A percentile compares a stretch with the other conserved stretches of the same genome.
phyloP scores from a whole-genome alignment of 1,284 basidiomycete genomes.

The Butyriboletus appendiculatus region DNA sequence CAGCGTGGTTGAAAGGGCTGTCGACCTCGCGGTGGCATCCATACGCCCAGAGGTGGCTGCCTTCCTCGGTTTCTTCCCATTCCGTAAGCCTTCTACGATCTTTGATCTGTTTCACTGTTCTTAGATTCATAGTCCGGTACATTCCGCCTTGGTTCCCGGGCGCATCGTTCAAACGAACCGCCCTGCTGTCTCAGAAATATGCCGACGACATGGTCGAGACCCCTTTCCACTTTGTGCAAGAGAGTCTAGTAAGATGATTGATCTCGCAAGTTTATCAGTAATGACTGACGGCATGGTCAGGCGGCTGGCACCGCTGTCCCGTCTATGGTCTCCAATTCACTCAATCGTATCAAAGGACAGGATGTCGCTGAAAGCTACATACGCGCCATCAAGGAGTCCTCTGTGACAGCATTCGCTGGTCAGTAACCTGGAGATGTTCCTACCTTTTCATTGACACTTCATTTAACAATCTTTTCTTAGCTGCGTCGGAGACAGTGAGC shows the following conservation, averaged over 20 bases:
- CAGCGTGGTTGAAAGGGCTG: slow-evolving; percentile 23
- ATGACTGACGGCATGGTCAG: slow-evolving; percentile 11
- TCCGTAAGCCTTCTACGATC: slow-evolving; percentile 16
- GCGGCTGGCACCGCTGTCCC: slow-evolving; percentile 28
- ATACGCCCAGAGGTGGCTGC: slow-evolving; percentile 31
- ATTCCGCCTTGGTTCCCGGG: slow-evolving; percentile 33
- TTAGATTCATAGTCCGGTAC: slow-evolving; percentile 20
- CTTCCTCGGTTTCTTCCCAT: slow-evolving; percentile 30
- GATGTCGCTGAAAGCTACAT: slow-evolving; percentile 10
- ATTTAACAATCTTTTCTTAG: slow-evolving; percentile 8
- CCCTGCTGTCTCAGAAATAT: slow-evolving; percentile 22
- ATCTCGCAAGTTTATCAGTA: background rate
- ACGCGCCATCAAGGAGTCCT: slow-evolving; percentile 30
- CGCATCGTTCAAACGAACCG: slow-evolving; percentile 30
- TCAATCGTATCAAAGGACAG: slow-evolving; percentile 15
- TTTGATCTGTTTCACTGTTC: background rate
- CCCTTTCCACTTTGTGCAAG: slow-evolving; percentile 29
- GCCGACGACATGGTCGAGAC: slow-evolving; percentile 31
- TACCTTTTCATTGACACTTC: slow-evolving; percentile 6
- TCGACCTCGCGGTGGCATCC: slow-evolving; percentile 19
- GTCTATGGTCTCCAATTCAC: slow-evolving; percentile 31
- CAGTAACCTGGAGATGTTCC: background rate
- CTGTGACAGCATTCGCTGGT: slow-evolving; percentile 36
- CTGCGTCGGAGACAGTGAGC: slow-evolving; percentile 33
- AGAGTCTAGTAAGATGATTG: slow-evolving; percentile 18